Evolutionary conservation across 176 grass and related monocot species (phyloP).

Genomic region (Typha latifolia): DNA sequence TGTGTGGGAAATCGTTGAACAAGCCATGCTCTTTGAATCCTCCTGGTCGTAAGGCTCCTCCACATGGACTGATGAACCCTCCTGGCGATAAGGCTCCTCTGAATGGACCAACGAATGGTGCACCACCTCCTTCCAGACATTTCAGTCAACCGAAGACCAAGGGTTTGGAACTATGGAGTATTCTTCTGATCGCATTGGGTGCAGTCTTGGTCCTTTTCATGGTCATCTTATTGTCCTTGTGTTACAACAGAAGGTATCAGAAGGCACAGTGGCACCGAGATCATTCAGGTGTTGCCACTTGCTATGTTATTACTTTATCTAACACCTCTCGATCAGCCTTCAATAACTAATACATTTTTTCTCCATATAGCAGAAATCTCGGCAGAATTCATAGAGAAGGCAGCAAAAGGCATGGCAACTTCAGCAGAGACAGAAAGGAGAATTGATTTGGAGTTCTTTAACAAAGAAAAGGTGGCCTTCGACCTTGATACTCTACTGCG

Average conservation of each 20-base stretch:
- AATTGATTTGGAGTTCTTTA: slow-evolving; percentile 47
- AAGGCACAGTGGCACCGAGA: slow-evolving; percentile 40
- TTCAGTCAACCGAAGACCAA: neutral
- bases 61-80: neutral
- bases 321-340: neutral
- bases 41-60: neutral
- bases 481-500: slow-evolving; percentile 50
- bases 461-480: slow-evolving; percentile 36
- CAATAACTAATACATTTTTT: neutral
- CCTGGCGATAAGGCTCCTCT: neutral
- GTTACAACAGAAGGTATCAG: slow-evolving; percentile 32
- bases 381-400: slow-evolving; percentile 39
- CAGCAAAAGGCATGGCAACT: slow-evolving; percentile 20
- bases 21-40: slow-evolving; percentile 21
- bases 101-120: neutral
- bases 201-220: slow-evolving; percentile 40
- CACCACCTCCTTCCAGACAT: neutral
- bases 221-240: slow-evolving; percentile 40
- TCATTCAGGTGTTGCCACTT: slow-evolving; percentile 25
- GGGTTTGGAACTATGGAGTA: slow-evolving; percentile 27
- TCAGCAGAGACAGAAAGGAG: slow-evolving; percentile 2
- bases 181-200: slow-evolving; percentile 39
- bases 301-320: neutral
- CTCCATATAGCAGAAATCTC: slow-evolving; percentile 12
- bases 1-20: slow-evolving; percentile 47